Percentiles rank a stretch among this genome's conserved stretches.
phyloP scores from a whole-genome alignment of 768 basidiomycete species.

The Mycena pura region DNA sequence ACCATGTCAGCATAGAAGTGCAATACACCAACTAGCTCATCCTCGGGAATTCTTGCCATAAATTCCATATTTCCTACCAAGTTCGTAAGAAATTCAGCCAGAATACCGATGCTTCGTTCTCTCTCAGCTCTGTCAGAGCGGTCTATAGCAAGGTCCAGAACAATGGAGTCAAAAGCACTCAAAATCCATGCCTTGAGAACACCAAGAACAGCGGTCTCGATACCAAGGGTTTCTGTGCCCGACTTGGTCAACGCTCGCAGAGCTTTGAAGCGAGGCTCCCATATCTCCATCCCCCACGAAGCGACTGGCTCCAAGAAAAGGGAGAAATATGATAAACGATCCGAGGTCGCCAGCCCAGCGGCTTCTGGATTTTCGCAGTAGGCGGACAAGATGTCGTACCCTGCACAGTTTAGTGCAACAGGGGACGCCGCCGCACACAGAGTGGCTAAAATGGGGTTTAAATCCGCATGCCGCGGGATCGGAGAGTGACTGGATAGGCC shows the following conservation, averaged over 20 bases:
- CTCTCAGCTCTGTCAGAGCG: slow-evolving; percentile 58
- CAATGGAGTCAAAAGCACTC: slow-evolving; percentile 63
- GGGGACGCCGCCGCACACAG: slow-evolving; percentile 65
- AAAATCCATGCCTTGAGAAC: slow-evolving; percentile 71
- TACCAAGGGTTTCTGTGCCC: slow-evolving; percentile 66
- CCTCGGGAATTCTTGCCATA: slow-evolving; percentile 65
- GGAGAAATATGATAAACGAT: slow-evolving; percentile 68
- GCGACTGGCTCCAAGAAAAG: slow-evolving; percentile 57
- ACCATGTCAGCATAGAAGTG: slow-evolving; percentile 67
- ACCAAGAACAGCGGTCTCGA: slow-evolving; percentile 63
- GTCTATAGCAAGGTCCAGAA: slow-evolving; percentile 41
- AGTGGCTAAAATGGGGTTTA: slow-evolving; percentile 66
- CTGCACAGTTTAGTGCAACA: slow-evolving; percentile 64
- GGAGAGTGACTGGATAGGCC: slow-evolving; percentile 59
- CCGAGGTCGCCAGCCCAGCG: slow-evolving; percentile 54
- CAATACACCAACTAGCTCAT: slow-evolving; percentile 61
- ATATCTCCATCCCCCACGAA: slow-evolving; percentile 70
- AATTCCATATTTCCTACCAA: slow-evolving; percentile 59
- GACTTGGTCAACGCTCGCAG: slow-evolving; percentile 67
- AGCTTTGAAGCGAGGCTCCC: slow-evolving; percentile 75
- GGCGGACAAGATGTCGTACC: slow-evolving; percentile 74
- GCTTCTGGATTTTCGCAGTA: slow-evolving; percentile 70
- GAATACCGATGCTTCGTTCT: slow-evolving; percentile 66
- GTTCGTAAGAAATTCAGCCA: slow-evolving; percentile 63
- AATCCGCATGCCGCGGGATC: slow-evolving; percentile 55